These are phyloP conservation scores for Vaccinium myrtillus DNA, from an alignment of 148 eudicot species.

Conservation along the genomic window DNA sequence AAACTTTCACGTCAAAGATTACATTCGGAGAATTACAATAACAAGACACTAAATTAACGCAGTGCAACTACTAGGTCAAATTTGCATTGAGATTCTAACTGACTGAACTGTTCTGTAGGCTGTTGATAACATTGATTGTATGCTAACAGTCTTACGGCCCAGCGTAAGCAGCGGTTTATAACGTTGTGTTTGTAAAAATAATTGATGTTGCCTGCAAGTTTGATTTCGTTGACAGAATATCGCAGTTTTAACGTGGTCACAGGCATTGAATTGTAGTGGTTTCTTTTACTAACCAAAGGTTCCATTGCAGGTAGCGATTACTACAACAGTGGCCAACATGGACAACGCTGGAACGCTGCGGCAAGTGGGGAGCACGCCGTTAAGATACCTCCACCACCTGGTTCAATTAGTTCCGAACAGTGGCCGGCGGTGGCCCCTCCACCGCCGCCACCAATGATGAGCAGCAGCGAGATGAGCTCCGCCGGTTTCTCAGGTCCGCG, in stretches of 20 bases:
- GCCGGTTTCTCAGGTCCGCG: constrained; percentile 19
- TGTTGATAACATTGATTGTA: neutral
- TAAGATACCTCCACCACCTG: constrained; percentile 12
- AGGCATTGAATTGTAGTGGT: neutral
- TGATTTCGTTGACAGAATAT: neutral
- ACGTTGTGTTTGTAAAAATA: neutral
- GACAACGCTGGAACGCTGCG: constrained; percentile 14
- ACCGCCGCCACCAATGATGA: constrained; percentile 26
- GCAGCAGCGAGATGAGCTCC: constrained; percentile 24
- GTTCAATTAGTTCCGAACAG: neutral
- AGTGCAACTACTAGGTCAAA: no score
- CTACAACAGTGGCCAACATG: constrained; percentile 17
- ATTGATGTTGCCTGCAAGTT: neutral
- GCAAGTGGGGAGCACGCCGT: constrained; percentile 1
- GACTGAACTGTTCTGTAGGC: no score
- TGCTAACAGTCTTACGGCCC: neutral
- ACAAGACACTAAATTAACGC: neutral
- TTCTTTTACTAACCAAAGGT: neutral
- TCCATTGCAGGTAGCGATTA: constrained; percentile 15
- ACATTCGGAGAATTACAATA: no score
- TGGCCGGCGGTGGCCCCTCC: constrained; percentile 22
- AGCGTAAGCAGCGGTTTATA: no score
- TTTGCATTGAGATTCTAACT: no score
- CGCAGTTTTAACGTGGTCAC: neutral
- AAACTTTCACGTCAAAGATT: no score